Percentiles rank a stretch among this genome's conserved stretches.
Conservation (phyloP, 768 basidiomycete species). For the Cystobasidium onofrii region DNA sequence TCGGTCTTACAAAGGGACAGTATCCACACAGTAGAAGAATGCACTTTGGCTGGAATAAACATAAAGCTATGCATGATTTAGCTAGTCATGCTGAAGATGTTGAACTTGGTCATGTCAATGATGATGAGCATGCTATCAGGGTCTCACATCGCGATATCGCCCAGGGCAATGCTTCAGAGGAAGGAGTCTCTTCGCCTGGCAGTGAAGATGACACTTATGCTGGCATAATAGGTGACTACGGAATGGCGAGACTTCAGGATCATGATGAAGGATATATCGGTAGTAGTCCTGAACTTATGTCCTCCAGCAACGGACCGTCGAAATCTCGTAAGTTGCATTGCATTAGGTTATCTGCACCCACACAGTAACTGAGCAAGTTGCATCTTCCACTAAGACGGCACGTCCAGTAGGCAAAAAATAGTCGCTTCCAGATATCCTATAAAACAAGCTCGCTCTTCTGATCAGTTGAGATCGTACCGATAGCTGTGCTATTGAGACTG, state of each 20-base stretch:
- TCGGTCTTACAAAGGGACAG: neutral
- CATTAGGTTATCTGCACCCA: neutral
- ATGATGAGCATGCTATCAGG: neutral
- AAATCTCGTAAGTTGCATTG: neutral
- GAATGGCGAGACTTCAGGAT: neutral
- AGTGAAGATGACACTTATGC: neutral
- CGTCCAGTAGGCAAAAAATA: neutral
- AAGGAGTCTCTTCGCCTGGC: neutral
- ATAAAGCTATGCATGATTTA: neutral
- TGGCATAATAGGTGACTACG: neutral
- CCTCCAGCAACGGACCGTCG: neutral
- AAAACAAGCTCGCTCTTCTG: neutral
- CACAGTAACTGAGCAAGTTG: neutral
- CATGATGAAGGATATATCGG: slow-evolving; percentile 1
- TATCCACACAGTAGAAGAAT: neutral
- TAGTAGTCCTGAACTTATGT: neutral
- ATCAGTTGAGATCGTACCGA: neutral
- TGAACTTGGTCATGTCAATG: neutral
- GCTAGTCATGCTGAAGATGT: slow-evolving; percentile 1
- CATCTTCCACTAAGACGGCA: neutral
- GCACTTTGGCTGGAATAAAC: neutral
- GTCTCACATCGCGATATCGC: neutral
- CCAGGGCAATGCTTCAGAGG: neutral
- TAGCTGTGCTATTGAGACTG: neutral
- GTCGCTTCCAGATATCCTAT: neutral